Conservation (phyloP, 805 yeast genomes). For the Wickerhamiella occidentalis region DNA sequence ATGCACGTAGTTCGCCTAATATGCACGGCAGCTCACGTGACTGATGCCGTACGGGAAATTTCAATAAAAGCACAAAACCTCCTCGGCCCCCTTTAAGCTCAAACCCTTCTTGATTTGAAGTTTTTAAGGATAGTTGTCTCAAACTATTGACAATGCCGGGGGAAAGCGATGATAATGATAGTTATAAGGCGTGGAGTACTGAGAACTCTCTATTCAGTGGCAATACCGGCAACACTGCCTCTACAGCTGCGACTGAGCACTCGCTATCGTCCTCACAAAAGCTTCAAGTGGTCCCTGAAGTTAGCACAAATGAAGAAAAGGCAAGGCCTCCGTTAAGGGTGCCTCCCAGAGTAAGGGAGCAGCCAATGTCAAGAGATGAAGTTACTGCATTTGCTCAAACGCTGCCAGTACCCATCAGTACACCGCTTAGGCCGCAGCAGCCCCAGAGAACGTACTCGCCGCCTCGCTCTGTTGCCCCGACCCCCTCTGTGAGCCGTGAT, state of each 20-base stretch:
- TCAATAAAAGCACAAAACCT: not conserved
- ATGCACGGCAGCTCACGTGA: not conserved
- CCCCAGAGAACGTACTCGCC: not conserved
- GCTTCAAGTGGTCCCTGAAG: not conserved
- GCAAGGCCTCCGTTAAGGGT: not conserved
- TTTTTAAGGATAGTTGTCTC: too few relatives aligned
- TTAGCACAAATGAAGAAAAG: not conserved
- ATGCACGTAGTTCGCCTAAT: not conserved
- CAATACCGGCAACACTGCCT: slow-evolving; percentile 1
- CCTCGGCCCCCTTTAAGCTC: too few relatives aligned
- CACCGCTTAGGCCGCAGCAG: not conserved
- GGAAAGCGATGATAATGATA: not conserved
- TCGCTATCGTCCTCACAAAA: not conserved
- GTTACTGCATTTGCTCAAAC: not conserved
- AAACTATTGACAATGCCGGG: not conserved
- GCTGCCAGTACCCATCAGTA: not conserved
- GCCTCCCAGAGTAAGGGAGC: not conserved
- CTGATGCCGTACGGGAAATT: not conserved
- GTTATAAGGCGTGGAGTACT: slow-evolving; percentile 7
- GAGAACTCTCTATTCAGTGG: slow-evolving; percentile 6
- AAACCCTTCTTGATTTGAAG: too few relatives aligned
- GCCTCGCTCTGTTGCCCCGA: too few relatives aligned
- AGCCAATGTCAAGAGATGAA: not conserved
- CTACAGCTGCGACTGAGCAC: not conserved
- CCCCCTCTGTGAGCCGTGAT: too few relatives aligned